Evolutionary conservation across 371 early-diverging fungal species (phyloP).

Genomic region (Mucor plumbeus): DNA sequence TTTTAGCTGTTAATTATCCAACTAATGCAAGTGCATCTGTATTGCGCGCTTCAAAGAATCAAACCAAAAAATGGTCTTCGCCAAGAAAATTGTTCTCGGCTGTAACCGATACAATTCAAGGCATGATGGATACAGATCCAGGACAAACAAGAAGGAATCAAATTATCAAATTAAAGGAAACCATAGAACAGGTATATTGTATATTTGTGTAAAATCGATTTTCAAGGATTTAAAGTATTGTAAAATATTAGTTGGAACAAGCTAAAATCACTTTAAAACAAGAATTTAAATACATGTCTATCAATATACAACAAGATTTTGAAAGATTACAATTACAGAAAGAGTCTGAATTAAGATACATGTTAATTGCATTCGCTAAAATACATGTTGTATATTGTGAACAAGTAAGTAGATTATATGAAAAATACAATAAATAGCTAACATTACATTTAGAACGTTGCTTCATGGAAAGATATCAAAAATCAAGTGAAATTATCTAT

Average conservation of each 20-base stretch:
- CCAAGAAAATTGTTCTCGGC: slow-evolving; percentile 62
- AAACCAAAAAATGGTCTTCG: slow-evolving; percentile 55
- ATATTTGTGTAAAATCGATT: not conserved
- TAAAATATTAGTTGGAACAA: slow-evolving; percentile 62
- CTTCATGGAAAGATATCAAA: slow-evolving; percentile 31
- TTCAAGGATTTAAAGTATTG: not conserved
- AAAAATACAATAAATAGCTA: not conserved
- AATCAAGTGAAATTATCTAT: slow-evolving; percentile 21
- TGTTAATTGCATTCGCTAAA: slow-evolving; percentile 77
- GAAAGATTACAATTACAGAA: slow-evolving; percentile 88
- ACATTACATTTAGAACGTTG: slow-evolving; percentile 23
- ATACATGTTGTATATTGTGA: slow-evolving; percentile 80
- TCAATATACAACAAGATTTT: slow-evolving; percentile 78
- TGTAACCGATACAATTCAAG: slow-evolving; percentile 73
- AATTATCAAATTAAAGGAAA: slow-evolving; percentile 78
- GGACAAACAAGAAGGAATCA: slow-evolving; percentile 84
- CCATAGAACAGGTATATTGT: slow-evolving; percentile 60
- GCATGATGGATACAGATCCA: slow-evolving; percentile 94
- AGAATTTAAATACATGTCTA: slow-evolving; percentile 75
- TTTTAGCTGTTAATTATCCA: slow-evolving; percentile 27
- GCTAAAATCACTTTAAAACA: slow-evolving; percentile 60
- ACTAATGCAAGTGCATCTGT: slow-evolving; percentile 39
- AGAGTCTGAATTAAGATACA: slow-evolving; percentile 72
- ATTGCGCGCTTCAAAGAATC: slow-evolving; percentile 38
- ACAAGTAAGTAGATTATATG: slow-evolving; percentile 45